Conservation (phyloP, 331 rosid genomes). For the Spiraea crenata region DNA sequence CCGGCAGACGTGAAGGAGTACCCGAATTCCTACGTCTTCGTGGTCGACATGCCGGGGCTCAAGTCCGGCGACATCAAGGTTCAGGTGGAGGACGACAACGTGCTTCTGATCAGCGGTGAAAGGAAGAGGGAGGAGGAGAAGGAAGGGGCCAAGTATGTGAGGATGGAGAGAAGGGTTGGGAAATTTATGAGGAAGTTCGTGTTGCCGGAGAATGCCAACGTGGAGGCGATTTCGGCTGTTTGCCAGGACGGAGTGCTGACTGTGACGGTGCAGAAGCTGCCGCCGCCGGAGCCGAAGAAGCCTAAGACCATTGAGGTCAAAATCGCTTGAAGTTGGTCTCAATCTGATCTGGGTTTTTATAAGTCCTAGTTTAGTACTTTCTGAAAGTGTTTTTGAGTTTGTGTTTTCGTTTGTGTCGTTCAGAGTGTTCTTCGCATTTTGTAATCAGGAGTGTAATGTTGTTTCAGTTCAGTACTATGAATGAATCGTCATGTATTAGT, state of each 20-base stretch:
- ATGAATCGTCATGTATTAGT: neutral
- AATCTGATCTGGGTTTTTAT: neutral
- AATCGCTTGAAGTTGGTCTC: conserved; percentile 32
- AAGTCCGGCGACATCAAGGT: conserved; percentile 41
- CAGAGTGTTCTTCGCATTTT: neutral
- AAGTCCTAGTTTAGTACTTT: neutral
- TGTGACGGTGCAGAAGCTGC: conserved; percentile 68
- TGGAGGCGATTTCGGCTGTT: conserved; percentile 51
- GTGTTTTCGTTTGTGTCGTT: neutral
- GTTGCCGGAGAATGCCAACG: conserved; percentile 76
- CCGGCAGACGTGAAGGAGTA: conserved; percentile 48
- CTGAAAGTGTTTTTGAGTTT: neutral
- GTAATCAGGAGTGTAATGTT: neutral
- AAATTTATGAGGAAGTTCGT: conserved; percentile 76
- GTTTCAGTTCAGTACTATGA: neutral
- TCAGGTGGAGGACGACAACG: conserved; percentile 45
- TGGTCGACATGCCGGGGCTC: conserved; percentile 55
- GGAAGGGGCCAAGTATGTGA: conserved; percentile 62
- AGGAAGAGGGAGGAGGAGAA: conserved; percentile 81
- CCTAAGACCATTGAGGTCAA: conserved; percentile 70
- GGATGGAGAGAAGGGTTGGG: conserved; percentile 83
- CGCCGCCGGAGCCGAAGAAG: conserved; percentile 93
- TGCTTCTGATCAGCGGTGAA: conserved; percentile 48
- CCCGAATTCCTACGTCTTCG: conserved; percentile 36
- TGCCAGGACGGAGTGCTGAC: conserved; percentile 81